These are phyloP conservation scores for Pholiota microspora DNA, from an alignment of 768 basidiomycete genomes.

Conservation along the genomic window DNA sequence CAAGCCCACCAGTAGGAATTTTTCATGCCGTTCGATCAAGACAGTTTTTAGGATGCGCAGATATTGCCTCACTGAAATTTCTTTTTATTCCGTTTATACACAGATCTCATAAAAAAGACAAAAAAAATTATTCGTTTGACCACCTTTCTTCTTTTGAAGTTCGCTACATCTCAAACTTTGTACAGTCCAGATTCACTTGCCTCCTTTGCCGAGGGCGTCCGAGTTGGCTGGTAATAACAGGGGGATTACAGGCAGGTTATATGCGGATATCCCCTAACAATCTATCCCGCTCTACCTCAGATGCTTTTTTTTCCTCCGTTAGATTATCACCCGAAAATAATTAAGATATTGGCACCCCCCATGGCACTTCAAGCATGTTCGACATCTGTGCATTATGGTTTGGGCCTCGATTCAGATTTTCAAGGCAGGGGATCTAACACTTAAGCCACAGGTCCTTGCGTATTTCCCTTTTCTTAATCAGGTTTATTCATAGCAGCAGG, in stretches of 20 bases:
- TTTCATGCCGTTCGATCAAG: constrained; percentile 8
- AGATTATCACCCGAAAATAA: constrained; percentile 25
- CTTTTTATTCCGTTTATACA: constrained; percentile 23
- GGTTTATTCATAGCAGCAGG: background rate
- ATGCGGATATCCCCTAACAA: constrained; percentile 29
- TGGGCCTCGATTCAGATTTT: constrained; percentile 14
- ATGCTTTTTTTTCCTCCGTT: constrained; percentile 34
- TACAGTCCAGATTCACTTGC: constrained; percentile 22
- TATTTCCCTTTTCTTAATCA: background rate
- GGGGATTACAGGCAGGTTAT: constrained; percentile 37
- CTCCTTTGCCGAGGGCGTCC: constrained; percentile 12
- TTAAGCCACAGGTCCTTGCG: background rate
- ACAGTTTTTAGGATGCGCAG: constrained; percentile 12
- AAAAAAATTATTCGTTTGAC: constrained; percentile 28
- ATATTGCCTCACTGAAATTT: constrained; percentile 30
- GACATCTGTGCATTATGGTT: constrained; percentile 11
- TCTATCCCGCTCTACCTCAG: constrained; percentile 28
- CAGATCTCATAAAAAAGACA: constrained; percentile 21
- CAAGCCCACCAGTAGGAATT: constrained; percentile 81
- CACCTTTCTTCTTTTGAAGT: constrained; percentile 29
- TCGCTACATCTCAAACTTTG: constrained; percentile 24
- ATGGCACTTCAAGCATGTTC: constrained; percentile 4
- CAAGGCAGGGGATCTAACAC: constrained; percentile 10
- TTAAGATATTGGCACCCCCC: background rate
- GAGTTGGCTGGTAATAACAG: constrained; percentile 13